A percentile compares a stretch with the other conserved stretches of the same genome.
phyloP scores from a whole-genome alignment of 2,329 filamentous ascomycete genomes.

The Fusarium torreyae region DNA sequence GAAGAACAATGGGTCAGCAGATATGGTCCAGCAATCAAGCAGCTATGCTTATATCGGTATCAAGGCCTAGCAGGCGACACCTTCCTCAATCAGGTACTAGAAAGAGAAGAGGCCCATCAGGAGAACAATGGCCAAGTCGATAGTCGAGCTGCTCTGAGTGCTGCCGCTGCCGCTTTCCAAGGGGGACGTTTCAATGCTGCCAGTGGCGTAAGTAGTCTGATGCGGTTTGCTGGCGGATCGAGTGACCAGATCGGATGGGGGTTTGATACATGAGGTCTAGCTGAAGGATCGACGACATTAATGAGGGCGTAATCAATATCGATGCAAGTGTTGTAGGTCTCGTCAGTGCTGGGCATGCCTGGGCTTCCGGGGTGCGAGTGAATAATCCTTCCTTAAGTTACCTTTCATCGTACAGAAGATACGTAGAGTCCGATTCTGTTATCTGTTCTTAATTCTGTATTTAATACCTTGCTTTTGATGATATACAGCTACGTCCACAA shows the following conservation, averaged over 20 bases:
- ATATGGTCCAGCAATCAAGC: constrained; percentile 37
- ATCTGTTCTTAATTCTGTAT: too few relatives aligned
- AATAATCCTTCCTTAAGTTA: too few relatives aligned
- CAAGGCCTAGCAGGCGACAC: constrained; percentile 39
- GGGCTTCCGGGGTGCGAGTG: too few relatives aligned
- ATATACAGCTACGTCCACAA: too few relatives aligned
- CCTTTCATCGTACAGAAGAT: too few relatives aligned
- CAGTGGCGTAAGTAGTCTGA: constrained; percentile 24
- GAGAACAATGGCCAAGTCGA: neutral
- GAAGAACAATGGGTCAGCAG: constrained; percentile 35
- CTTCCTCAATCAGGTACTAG: constrained; percentile 36
- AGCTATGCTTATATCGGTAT: constrained; percentile 41
- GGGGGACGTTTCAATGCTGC: constrained; percentile 31
- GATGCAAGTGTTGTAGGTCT: neutral
- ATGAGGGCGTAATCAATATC: too few relatives aligned
- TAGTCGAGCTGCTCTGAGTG: constrained; percentile 30
- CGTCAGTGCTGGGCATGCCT: too few relatives aligned
- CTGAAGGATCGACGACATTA: neutral
- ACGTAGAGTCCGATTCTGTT: too few relatives aligned
- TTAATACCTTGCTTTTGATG: too few relatives aligned
- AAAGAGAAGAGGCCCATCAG: constrained; percentile 12
- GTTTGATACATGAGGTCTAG: constrained; percentile 32
- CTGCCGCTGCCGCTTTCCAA: constrained; percentile 35
- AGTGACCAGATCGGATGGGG: constrained; percentile 44
- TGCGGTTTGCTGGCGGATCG: constrained; percentile 28